These are phyloP conservation scores for Pneumocystis murina DNA, from an alignment of 1,139 yeast species.

Conservation along the genomic window DNA sequence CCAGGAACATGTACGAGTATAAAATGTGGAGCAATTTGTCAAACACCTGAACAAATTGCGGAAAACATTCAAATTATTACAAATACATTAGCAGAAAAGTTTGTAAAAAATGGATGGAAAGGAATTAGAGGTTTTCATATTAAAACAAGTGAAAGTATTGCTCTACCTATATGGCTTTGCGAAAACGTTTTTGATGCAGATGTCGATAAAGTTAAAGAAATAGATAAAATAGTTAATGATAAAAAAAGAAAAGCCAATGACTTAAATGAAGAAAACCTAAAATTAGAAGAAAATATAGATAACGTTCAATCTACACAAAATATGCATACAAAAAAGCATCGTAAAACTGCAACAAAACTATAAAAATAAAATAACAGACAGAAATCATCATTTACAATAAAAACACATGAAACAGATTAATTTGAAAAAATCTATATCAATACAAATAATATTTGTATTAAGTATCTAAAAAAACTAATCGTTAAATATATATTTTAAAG, in stretches of 20 bases:
- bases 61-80: conserved; percentile 47
- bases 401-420: not conserved
- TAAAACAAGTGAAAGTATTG: conserved; percentile 60
- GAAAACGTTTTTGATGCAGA: conserved; percentile 43
- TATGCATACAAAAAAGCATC: not conserved
- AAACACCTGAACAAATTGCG: conserved; percentile 28
- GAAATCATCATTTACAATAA: not conserved
- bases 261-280: not conserved
- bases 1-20: conserved; percentile 56
- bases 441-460: not conserved
- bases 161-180: conserved; percentile 65
- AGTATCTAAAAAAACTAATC: not conserved
- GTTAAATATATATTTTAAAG: not conserved
- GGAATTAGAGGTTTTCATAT: conserved; percentile 48
- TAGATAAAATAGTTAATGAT: not conserved
- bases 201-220: conserved; percentile 19
- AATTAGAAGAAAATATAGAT: not conserved
- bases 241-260: not conserved
- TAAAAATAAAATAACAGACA: not conserved
- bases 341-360: not conserved
- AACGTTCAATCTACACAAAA: not conserved
- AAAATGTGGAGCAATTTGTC: conserved; percentile 47
- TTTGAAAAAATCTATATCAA: not conserved
- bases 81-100: conserved; percentile 31
- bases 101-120: conserved; percentile 26